Evolutionary conservation across 352 stramenopile species (phyloP).

Genomic region (Phytophthora rubi): DNA sequence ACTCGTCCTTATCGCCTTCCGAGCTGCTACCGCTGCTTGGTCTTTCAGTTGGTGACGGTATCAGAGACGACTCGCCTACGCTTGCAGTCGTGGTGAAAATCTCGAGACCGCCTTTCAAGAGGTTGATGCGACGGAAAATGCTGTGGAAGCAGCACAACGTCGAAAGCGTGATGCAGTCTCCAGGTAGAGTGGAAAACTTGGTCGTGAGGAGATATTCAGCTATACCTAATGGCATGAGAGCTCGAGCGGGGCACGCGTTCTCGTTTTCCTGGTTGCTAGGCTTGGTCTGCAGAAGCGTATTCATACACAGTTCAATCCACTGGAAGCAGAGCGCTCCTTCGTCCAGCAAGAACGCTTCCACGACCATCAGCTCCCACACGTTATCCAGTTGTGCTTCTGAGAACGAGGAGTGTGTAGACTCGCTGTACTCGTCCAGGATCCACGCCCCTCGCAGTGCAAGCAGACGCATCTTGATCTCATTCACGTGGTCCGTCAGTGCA

Average conservation of each 20-base stretch:
- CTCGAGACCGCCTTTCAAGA: conserved; percentile 44
- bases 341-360: conserved; percentile 39
- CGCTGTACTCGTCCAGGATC: conserved; percentile 43
- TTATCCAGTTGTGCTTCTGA: conserved; percentile 33
- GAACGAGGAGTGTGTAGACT: conserved; percentile 2
- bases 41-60: conserved; percentile 19
- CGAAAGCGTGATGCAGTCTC: conserved; percentile 46
- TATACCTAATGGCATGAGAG: conserved; percentile 38
- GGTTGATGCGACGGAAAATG: conserved; percentile 72
- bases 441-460: conserved; percentile 64
- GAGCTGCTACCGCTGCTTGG: conserved; percentile 14
- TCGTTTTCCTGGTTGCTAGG: background rate
- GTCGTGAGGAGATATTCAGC: conserved; percentile 41
- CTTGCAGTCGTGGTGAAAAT: conserved; percentile 20
- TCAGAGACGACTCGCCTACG: background rate
- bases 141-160: conserved; percentile 73
- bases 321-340: conserved; percentile 74
- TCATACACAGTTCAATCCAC: conserved; percentile 76
- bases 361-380: conserved; percentile 59
- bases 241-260: background rate
- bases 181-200: conserved; percentile 53
- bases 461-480: conserved; percentile 53
- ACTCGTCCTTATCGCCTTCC: conserved; percentile 22
- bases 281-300: conserved; percentile 26
- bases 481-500: conserved; percentile 30